Conservation (phyloP, 192 early-diverging fungal genomes). For the Coemansia pectinata region DNA sequence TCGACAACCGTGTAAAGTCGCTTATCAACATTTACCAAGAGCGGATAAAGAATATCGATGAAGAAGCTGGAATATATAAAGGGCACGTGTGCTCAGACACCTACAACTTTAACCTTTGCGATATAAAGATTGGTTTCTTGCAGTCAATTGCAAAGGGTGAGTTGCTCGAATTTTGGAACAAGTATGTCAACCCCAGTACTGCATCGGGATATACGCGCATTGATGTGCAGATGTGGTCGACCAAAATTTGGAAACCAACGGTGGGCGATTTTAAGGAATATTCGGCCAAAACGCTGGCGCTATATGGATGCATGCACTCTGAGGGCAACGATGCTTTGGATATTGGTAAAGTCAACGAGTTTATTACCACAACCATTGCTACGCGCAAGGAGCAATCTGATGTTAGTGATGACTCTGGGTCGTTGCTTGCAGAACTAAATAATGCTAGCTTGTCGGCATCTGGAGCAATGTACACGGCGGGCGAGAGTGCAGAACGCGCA, state of each 20-base stretch:
- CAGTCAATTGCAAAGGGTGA: constrained; percentile 18
- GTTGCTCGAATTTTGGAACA: constrained; percentile 35
- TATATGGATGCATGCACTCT: constrained; percentile 16
- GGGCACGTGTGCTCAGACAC: constrained; percentile 57
- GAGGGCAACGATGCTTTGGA: constrained; percentile 1
- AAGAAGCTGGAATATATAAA: constrained; percentile 68
- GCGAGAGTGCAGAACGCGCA: neutral
- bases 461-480: neutral
- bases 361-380: neutral
- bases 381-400: neutral
- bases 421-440: neutral
- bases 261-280: constrained; percentile 4
- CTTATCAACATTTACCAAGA: constrained; percentile 61
- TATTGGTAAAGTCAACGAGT: constrained; percentile 1
- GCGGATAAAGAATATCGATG: constrained; percentile 65
- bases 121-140: constrained; percentile 7
- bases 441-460: neutral
- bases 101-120: constrained; percentile 71
- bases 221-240: constrained; percentile 23
- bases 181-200: constrained; percentile 30
- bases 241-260: constrained; percentile 7
- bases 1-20: constrained; percentile 60
- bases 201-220: constrained; percentile 27
- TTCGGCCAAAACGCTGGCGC: constrained; percentile 12
- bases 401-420: neutral